Conservation (phyloP, 169 alveolate genomes). For the Cryptosporidium muris region DNA sequence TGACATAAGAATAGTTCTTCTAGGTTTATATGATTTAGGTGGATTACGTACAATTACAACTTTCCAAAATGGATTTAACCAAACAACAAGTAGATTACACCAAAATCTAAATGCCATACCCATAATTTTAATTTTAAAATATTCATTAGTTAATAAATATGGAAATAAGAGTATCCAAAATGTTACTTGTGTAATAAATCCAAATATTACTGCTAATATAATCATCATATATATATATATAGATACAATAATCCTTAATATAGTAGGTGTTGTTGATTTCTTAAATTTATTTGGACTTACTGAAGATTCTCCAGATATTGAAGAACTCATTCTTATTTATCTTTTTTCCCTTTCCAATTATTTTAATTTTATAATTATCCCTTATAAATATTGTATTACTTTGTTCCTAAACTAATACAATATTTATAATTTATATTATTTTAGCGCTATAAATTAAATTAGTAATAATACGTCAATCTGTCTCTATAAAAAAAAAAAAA, state of each 20-base stretch:
- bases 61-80: conserved; percentile 79
- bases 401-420: no score
- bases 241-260: conserved; percentile 30
- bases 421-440: no score
- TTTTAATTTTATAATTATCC: neutral
- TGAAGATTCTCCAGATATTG: conserved; percentile 5
- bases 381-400: no score
- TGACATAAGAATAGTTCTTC: conserved; percentile 73
- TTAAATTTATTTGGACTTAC: conserved; percentile 10
- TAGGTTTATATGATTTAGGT: conserved; percentile 66
- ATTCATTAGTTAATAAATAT: conserved; percentile 37
- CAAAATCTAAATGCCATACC: conserved; percentile 59
- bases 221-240: conserved; percentile 30
- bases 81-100: conserved; percentile 38
- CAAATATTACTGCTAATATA: conserved; percentile 12
- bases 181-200: conserved; percentile 28
- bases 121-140: conserved; percentile 34
- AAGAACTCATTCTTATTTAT: no score
- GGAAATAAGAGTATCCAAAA: conserved; percentile 56
- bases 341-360: neutral
- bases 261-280: conserved; percentile 33
- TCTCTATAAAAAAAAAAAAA: neutral
- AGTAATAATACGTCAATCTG: no score
- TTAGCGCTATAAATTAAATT: no score
- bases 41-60: conserved; percentile 60